A percentile compares a stretch with the other conserved stretches of the same genome.
Evolutionary conservation across 306 rosid genomes (phyloP).

Genomic region (Castanea crenata): DNA sequence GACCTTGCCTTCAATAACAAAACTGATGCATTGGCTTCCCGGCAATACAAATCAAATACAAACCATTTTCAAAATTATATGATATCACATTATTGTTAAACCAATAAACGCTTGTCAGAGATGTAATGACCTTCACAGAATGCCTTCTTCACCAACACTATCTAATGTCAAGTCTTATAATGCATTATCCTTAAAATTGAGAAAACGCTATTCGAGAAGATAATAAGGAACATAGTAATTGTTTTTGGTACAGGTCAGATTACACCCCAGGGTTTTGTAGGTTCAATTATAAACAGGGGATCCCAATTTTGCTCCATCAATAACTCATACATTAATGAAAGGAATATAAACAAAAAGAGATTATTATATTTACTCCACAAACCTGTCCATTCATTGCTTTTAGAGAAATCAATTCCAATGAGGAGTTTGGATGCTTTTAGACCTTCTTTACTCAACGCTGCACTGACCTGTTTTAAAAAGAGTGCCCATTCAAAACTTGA

Average conservation of each 20-base stretch:
- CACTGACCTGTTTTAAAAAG: conserved; percentile 49
- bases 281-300: not conserved
- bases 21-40: conserved; percentile 23
- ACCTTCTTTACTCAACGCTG: conserved; percentile 68
- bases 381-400: conserved; percentile 97
- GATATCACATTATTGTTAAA: not conserved
- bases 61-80: not conserved
- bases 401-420: conserved; percentile 87
- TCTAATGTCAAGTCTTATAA: not conserved
- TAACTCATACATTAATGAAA: not conserved
- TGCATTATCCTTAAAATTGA: not conserved
- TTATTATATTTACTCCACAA: conserved; percentile 19
- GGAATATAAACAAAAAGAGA: not conserved
- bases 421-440: conserved; percentile 86
- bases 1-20: conserved; percentile 51
- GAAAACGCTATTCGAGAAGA: not conserved
- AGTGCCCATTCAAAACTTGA: not conserved
- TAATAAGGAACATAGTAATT: not conserved
- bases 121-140: not conserved
- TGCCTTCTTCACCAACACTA: not conserved
- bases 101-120: not conserved
- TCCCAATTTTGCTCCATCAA: not conserved
- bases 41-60: conserved; percentile 4
- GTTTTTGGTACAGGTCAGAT: not conserved
- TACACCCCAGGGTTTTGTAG: not conserved